A percentile compares a stretch with the other conserved stretches of the same genome.
phyloP scores from a whole-genome alignment of 2,329 filamentous ascomycete species.

The Fusarium armeniacum region DNA sequence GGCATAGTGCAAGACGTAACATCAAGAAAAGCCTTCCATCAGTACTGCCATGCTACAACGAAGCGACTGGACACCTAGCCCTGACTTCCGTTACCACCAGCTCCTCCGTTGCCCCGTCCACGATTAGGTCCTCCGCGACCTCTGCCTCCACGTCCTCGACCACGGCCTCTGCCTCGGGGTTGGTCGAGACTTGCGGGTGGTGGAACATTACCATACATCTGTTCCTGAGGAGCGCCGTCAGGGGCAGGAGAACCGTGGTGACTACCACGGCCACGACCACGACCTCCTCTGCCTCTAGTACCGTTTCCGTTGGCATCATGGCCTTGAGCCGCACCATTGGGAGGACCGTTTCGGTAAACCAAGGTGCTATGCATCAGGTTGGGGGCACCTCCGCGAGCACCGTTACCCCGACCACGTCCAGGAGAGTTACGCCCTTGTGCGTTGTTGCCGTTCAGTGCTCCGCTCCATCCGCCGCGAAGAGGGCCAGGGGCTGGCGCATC shows the following conservation, averaged over 20 bases:
- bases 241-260: conserved; percentile 43
- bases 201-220: conserved; percentile 68
- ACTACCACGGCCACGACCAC: conserved; percentile 53
- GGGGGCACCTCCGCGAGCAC: conserved; percentile 56
- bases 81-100: conserved; percentile 38
- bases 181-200: conserved; percentile 71
- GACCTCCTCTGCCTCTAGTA: conserved; percentile 49
- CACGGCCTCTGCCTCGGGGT: conserved; percentile 57
- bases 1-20: conserved; percentile 16
- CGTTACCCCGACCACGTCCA: conserved; percentile 58
- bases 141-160: conserved; percentile 59
- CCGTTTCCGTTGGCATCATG: conserved; percentile 52
- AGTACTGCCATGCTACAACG: conserved; percentile 10
- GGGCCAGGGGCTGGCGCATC: conserved; percentile 69
- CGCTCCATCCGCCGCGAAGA: conserved; percentile 70
- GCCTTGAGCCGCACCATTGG: conserved; percentile 48
- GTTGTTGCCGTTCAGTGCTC: conserved; percentile 65
- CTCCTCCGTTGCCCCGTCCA: conserved; percentile 52
- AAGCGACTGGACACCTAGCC: conserved; percentile 35
- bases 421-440: conserved; percentile 56
- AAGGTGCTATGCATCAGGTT: conserved; percentile 66
- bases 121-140: conserved; percentile 55
- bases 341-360: conserved; percentile 63
- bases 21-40: conserved; percentile 13
- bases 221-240: conserved; percentile 42